These are phyloP conservation scores for Cairneyella variabilis DNA, from an alignment of 495 filamentous ascomycete genomes.

Conservation along the genomic window DNA sequence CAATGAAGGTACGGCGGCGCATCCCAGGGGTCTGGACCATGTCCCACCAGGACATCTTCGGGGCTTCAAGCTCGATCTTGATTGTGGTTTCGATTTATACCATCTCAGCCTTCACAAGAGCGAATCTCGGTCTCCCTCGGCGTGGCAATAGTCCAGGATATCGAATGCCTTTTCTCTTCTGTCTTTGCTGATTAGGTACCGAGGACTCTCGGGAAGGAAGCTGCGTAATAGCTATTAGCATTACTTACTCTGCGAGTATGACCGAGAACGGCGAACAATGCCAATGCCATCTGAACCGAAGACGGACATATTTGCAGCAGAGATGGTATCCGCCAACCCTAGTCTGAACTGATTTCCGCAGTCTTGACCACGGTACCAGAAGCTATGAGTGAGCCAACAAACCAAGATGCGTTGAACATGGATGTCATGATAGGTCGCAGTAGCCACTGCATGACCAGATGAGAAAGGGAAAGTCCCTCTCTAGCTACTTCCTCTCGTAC, in stretches of 20 bases:
- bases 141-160: constrained; percentile 52
- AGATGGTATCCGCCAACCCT: constrained; percentile 22
- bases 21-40: constrained; percentile 43
- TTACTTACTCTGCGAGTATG: too few species aligned
- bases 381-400: constrained; percentile 33
- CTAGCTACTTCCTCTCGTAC: too few species aligned
- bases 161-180: constrained; percentile 50
- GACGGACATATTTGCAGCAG: constrained; percentile 20
- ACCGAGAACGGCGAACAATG: constrained; percentile 10
- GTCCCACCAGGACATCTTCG: constrained; percentile 39
- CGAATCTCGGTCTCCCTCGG: constrained; percentile 50
- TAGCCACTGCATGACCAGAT: too few species aligned
- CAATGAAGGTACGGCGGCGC: constrained; percentile 45
- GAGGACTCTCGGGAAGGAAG: constrained; percentile 48
- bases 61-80: constrained; percentile 42
- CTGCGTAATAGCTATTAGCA: background rate
- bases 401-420: constrained; percentile 64
- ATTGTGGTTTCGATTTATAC: constrained; percentile 49
- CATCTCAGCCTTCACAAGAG: constrained; percentile 52
- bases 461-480: too few species aligned
- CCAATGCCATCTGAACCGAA: constrained; percentile 13
- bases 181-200: constrained; percentile 56
- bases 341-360: constrained; percentile 6
- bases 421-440: constrained; percentile 60
- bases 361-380: constrained; percentile 17